Conservation (phyloP, 176 grass and related monocot genomes). For the Secale cereale region DNA sequence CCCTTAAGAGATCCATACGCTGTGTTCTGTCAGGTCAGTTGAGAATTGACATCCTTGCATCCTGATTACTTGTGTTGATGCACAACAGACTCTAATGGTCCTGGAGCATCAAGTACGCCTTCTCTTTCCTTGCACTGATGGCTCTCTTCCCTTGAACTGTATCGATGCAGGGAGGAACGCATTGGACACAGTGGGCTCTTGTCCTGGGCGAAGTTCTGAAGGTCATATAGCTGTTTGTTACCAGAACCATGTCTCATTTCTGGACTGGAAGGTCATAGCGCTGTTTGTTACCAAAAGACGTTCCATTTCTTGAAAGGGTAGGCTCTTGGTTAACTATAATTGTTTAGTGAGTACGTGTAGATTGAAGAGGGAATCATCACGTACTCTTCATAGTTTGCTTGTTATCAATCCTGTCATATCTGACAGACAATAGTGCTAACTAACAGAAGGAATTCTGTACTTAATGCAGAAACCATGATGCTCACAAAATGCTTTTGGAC, state of each 20-base stretch:
- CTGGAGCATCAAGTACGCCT: neutral
- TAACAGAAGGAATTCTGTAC: neutral
- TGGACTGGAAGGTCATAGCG: too few species aligned
- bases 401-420: neutral
- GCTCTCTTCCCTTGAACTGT: neutral
- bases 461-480: constrained; percentile 8
- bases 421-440: neutral
- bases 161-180: constrained; percentile 70
- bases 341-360: neutral
- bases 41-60: neutral
- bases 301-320: neutral
- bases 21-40: constrained; percentile 86
- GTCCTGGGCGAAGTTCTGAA: constrained; percentile 73
- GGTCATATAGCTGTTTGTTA: constrained; percentile 36
- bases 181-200: constrained; percentile 98
- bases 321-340: too few species aligned
- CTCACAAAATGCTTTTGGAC: neutral
- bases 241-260: too few species aligned
- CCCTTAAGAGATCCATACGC: constrained; percentile 91
- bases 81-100: neutral
- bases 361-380: too few species aligned
- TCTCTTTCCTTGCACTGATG: neutral
- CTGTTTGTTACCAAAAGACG: neutral
- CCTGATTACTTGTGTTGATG: neutral
- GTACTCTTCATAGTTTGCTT: constrained; percentile 5